phyloP scores from a whole-genome alignment of 176 grass and related monocot species.

The Chrysopogon serrulatus region DNA sequence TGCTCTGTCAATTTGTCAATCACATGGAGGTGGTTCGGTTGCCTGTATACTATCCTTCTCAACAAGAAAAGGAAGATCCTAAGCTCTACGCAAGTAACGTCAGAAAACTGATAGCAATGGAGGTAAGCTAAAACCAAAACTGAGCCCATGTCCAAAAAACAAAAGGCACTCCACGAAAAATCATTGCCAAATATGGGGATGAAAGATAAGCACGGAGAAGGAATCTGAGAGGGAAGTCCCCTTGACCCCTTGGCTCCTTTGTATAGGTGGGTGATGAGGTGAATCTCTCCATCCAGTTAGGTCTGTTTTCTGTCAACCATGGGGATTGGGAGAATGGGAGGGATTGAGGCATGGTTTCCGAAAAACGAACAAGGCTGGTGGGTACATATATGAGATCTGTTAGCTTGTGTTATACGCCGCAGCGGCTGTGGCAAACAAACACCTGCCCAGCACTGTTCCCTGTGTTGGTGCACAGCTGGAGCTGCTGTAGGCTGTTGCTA shows the following conservation, averaged over 20 bases:
- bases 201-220: not conserved
- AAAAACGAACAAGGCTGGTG: too few relatives aligned
- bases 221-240: not conserved
- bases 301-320: too few relatives aligned
- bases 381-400: too few relatives aligned
- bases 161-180: not conserved
- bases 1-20: conserved; percentile 93
- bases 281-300: too few relatives aligned
- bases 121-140: conserved; percentile 43
- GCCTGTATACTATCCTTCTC: conserved; percentile 79
- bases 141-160: not conserved
- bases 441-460: not conserved
- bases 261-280: not conserved
- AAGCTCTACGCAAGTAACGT: conserved; percentile 75
- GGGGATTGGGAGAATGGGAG: too few relatives aligned
- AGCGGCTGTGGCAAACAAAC: not conserved
- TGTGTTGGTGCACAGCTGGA: not conserved
- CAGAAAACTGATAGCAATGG: conserved; percentile 64
- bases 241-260: not conserved
- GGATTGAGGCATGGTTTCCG: too few relatives aligned
- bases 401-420: too few relatives aligned
- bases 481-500: not conserved
- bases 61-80: conserved; percentile 87
- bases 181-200: not conserved
- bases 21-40: conserved; percentile 81